Percentiles rank a stretch among this genome's conserved stretches.
Evolutionary conservation across 164 flowering plant genomes (phyloP).

Genomic region (Paratinospora sagittata): DNA sequence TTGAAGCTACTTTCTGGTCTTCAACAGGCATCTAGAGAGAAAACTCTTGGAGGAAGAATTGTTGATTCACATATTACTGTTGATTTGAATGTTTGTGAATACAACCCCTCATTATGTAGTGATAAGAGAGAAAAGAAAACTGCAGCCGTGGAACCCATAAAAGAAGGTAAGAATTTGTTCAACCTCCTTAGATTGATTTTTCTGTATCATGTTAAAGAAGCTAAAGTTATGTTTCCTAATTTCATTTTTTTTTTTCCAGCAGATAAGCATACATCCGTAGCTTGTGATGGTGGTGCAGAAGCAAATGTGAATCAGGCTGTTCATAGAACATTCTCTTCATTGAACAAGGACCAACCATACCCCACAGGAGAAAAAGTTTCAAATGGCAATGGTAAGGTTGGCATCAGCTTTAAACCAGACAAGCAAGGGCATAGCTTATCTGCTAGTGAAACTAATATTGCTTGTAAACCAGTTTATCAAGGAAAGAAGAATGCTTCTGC

Average conservation of each 20-base stretch:
- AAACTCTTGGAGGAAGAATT: slow-evolving; percentile 16
- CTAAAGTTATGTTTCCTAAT: slow-evolving; percentile 1
- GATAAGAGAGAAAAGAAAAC: slow-evolving; percentile 26
- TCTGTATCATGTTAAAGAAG: not conserved
- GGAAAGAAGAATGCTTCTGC: slow-evolving; percentile 13
- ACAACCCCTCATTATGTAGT: slow-evolving; percentile 6
- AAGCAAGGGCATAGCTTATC: slow-evolving; percentile 8
- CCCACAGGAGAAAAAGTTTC: slow-evolving; percentile 8
- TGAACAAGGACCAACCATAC: too few species aligned
- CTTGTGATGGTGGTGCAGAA: slow-evolving; percentile 11
- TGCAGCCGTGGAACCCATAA: slow-evolving; percentile 10
- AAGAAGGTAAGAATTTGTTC: slow-evolving; percentile 13
- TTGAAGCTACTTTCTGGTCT: slow-evolving; percentile 15
- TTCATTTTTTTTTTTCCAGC: slow-evolving; percentile 6
- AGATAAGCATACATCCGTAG: slow-evolving; percentile 15
- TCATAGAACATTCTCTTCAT: slow-evolving; percentile 9
- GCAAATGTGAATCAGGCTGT: slow-evolving; percentile 15
- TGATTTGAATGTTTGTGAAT: slow-evolving; percentile 9
- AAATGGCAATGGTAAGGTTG: slow-evolving; percentile 1
- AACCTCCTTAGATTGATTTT: not conserved
- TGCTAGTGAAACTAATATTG: not conserved
- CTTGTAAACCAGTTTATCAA: not conserved
- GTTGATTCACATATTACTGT: slow-evolving; percentile 8
- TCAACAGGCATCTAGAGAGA: slow-evolving; percentile 13
- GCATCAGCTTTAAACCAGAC: slow-evolving; percentile 4